phyloP scores from a whole-genome alignment of 495 filamentous ascomycete genomes.

The Aspergillus taichungensis region DNA sequence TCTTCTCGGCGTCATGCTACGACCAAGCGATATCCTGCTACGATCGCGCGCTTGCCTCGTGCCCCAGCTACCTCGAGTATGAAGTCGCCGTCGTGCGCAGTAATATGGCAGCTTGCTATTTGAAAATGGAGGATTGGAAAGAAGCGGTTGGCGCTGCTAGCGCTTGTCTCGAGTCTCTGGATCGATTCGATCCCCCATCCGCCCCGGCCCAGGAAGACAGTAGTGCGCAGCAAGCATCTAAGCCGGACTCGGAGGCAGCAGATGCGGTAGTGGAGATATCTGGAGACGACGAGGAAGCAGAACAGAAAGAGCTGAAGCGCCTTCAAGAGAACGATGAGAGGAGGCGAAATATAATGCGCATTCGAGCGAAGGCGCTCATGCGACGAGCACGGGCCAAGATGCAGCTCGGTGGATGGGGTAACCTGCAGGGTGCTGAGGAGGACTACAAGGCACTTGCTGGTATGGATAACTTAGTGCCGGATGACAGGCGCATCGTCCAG shows the following conservation, averaged over 20 bases:
- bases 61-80: constrained; percentile 83
- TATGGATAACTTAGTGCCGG: constrained; percentile 48
- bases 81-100: constrained; percentile 78
- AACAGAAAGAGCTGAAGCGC: constrained; percentile 46
- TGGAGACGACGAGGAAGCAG: constrained; percentile 50
- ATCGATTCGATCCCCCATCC: constrained; percentile 45
- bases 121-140: constrained; percentile 84
- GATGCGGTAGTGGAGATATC: constrained; percentile 42
- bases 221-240: constrained; percentile 7
- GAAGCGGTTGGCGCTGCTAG: constrained; percentile 67
- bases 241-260: constrained; percentile 10
- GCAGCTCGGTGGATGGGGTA: constrained; percentile 67
- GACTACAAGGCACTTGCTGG: constrained; percentile 55
- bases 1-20: constrained; percentile 65
- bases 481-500: constrained; percentile 59
- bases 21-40: constrained; percentile 84
- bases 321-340: constrained; percentile 41
- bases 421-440: constrained; percentile 71
- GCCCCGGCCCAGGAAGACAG: constrained; percentile 7
- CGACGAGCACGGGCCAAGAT: constrained; percentile 69
- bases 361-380: constrained; percentile 77
- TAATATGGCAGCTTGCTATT: constrained; percentile 85
- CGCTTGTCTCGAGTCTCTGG: constrained; percentile 61
- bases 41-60: constrained; percentile 70
- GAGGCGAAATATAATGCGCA: constrained; percentile 59